Evolutionary conservation across 352 stramenopile species (phyloP), one percentile per base, ranked within the genome.

Genomic region (Globisporangium echinulatum): DNA sequence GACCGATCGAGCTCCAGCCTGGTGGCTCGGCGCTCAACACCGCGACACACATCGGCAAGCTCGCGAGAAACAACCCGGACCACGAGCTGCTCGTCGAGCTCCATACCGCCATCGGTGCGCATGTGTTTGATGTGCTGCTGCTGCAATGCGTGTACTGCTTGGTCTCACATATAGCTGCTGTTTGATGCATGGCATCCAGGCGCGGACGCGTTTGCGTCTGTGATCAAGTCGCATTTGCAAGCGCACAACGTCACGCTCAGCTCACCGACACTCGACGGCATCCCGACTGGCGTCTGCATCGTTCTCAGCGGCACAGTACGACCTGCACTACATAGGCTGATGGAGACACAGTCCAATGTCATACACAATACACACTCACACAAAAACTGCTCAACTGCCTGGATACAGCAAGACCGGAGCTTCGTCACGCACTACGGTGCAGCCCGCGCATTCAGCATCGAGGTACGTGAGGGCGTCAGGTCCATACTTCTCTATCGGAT

Each of bases 391-490:
- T 6, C 7, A 43, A 11, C 2, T 57, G n/a, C 7, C 37, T 54
- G 47, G 38, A 52, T 44, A 37, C 62, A 88, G 75, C 71, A 75
- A 52, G 85, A 94, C 54, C 85, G 85, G 15, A 88, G 79, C 52
- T 94, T 94, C 65, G 72, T 92, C 59, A 92, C 85, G 8, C 77
- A 92, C 69, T 92, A 92, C 54, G 83, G 83, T 40, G 83, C 83
- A 5, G 72, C 76, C 1, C 79, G 79, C 43, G 67, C 71, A 58
- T 87, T 90, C 58, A 70, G 69, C 36, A 46, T 86, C 11, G 74
- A 90, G 73, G 79, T 89, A 54, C 61, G 63, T 57, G 7, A 9
- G 14, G 11, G 37, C 13, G 7, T 25, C 19, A 25, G 17, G 17
- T 43, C 25, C 8, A 11, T 4, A 36, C 2, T 0, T 47, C 11